A percentile compares a stretch with the other conserved stretches of the same genome.
Evolutionary conservation across 2,329 filamentous ascomycete species (phyloP).

Genomic region (Botryotinia calthae): DNA sequence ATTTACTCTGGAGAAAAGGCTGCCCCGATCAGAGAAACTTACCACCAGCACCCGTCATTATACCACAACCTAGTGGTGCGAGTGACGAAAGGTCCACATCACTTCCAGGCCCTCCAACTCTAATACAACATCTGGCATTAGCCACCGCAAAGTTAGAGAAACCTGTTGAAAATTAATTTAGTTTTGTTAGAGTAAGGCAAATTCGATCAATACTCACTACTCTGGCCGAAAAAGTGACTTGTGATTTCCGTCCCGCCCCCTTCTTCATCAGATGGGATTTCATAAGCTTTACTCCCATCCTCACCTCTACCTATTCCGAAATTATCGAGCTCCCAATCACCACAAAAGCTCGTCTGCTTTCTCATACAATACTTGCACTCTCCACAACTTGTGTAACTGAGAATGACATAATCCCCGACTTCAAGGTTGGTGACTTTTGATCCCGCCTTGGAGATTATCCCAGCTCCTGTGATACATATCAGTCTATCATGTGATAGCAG

Average conservation of each 20-base stretch:
- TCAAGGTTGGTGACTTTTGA: slow-evolving; percentile 20
- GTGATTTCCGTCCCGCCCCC: slow-evolving; percentile 25
- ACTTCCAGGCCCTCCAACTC: slow-evolving; percentile 24
- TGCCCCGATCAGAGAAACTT: not conserved
- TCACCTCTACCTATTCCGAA: slow-evolving; percentile 26
- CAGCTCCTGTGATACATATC: slow-evolving; percentile 24
- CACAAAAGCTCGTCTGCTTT: slow-evolving; percentile 37
- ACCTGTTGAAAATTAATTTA: slow-evolving; percentile 20
- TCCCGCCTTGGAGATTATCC: slow-evolving; percentile 26
- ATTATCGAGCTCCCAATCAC: slow-evolving; percentile 30
- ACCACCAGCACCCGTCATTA: slow-evolving; percentile 45
- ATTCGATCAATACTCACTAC: slow-evolving; percentile 6
- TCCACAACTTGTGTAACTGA: slow-evolving; percentile 40
- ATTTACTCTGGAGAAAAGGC: no score
- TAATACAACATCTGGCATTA: slow-evolving; percentile 31
- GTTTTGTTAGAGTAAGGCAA: not conserved
- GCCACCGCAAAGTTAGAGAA: slow-evolving; percentile 36
- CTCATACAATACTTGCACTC: slow-evolving; percentile 37
- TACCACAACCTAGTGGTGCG: slow-evolving; percentile 45
- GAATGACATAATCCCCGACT: slow-evolving; percentile 36
- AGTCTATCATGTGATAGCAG: not conserved
- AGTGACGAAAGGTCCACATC: slow-evolving; percentile 37
- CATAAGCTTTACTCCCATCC: slow-evolving; percentile 28
- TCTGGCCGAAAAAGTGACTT: slow-evolving; percentile 40
- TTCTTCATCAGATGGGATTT: slow-evolving; percentile 17